A percentile compares a stretch with the other conserved stretches of the same genome.
These are phyloP conservation scores for Solanum sitiens DNA, from an alignment of 257 asterid genomes.

Conservation along the genomic window DNA sequence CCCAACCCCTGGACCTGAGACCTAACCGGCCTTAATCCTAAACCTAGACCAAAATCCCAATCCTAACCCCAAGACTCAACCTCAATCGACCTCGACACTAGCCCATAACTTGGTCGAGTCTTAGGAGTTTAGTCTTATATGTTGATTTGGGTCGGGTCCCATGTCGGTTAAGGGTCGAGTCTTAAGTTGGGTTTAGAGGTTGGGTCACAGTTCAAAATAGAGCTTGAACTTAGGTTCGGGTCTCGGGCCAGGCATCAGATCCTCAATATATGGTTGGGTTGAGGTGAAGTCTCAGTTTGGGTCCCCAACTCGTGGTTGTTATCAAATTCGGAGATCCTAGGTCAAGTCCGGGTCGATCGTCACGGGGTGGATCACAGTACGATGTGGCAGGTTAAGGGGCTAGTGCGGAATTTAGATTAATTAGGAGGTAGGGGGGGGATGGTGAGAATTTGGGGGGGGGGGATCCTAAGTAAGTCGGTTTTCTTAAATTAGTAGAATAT, in stretches of 20 bases:
- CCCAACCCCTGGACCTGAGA: neutral
- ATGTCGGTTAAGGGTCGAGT: neutral
- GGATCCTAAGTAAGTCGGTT: neutral
- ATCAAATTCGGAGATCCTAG: too few relatives aligned
- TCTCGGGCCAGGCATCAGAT: too few relatives aligned
- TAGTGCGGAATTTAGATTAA: neutral
- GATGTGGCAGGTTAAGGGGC: neutral
- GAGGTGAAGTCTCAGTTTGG: too few relatives aligned
- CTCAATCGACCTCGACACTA: neutral
- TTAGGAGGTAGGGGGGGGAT: neutral
- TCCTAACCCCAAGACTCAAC: neutral
- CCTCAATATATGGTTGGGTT: too few relatives aligned
- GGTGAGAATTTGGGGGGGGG: neutral
- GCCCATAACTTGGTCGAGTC: neutral
- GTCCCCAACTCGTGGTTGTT: neutral
- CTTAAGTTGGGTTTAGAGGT: neutral
- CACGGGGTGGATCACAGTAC: neutral
- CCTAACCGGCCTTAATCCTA: neutral
- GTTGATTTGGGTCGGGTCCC: neutral
- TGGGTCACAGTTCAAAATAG: neutral
- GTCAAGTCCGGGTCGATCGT: neutral
- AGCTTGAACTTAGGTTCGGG: too few relatives aligned
- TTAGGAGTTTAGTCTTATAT: neutral
- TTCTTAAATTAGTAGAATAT: too few relatives aligned
- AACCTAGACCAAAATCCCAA: neutral